These are phyloP conservation scores for Geotrichum phurueaensis DNA, from an alignment of 1,139 yeast genomes.

Conservation along the genomic window DNA sequence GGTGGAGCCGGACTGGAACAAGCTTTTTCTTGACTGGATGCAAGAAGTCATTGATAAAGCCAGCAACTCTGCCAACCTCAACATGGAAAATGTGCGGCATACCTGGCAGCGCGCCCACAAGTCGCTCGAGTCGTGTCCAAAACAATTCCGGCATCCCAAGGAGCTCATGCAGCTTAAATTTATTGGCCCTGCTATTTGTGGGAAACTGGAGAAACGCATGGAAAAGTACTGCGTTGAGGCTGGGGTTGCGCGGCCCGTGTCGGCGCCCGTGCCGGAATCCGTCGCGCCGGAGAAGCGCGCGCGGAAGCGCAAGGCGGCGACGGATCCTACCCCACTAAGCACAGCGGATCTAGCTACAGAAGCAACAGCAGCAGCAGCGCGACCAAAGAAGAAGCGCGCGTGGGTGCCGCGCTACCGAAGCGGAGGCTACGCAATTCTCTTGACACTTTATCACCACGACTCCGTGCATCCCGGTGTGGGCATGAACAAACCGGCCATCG, in stretches of 20 bases:
- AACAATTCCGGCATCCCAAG: constrained; percentile 44
- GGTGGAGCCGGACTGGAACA: constrained; percentile 28
- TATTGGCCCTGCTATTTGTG: constrained; percentile 60
- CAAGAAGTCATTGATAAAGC: constrained; percentile 43
- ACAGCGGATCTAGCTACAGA: background rate
- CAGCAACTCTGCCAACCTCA: constrained; percentile 19
- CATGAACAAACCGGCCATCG: constrained; percentile 55
- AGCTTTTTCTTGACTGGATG: constrained; percentile 48
- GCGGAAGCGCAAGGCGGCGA: constrained; percentile 34
- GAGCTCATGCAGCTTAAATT: constrained; percentile 48
- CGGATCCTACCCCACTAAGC: constrained; percentile 55
- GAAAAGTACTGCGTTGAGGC: constrained; percentile 44
- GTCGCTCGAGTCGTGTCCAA: constrained; percentile 41
- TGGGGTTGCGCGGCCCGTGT: constrained; percentile 40
- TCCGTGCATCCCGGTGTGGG: constrained; percentile 40
- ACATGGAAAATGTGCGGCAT: constrained; percentile 17
- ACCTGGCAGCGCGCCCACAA: constrained; percentile 48
- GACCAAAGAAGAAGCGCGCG: constrained; percentile 36
- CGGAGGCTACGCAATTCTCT: constrained; percentile 80
- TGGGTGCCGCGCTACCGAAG: constrained; percentile 76
- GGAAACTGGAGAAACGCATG: constrained; percentile 41
- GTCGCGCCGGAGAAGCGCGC: constrained; percentile 18
- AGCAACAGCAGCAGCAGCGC: constrained; percentile 9
- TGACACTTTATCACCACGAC: constrained; percentile 57
- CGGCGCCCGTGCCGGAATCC: constrained; percentile 14